Conservation (phyloP, 2,329 filamentous ascomycete genomes). For the Neofusicoccum sp. region DNA sequence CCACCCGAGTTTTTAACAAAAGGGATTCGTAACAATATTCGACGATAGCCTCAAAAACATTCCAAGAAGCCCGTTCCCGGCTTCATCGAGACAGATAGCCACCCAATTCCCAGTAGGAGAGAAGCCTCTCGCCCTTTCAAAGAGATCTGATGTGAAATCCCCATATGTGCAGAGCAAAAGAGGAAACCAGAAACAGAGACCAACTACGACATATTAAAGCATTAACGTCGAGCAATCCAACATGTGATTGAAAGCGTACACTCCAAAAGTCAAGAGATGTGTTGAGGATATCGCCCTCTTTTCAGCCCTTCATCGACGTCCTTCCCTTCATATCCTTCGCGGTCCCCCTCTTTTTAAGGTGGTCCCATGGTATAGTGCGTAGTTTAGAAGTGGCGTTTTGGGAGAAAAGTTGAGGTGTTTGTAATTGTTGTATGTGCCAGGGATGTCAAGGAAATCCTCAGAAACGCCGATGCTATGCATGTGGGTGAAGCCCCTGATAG, state of each 20-base stretch:
- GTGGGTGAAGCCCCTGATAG: background rate
- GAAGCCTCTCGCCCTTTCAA: background rate
- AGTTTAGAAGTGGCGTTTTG: background rate
- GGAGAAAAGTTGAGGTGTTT: background rate
- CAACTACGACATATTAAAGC: constrained; percentile 1
- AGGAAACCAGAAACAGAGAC: constrained; percentile 1
- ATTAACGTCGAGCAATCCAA: background rate
- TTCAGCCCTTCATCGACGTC: background rate
- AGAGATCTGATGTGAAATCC: background rate
- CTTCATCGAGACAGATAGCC: background rate
- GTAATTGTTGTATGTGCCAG: constrained; percentile 6
- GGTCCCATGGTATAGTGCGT: constrained; percentile 14
- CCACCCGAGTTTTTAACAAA: background rate
- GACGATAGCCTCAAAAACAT: background rate
- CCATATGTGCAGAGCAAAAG: background rate
- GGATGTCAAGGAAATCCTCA: background rate
- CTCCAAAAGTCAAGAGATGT: background rate
- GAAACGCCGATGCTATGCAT: constrained; percentile 18
- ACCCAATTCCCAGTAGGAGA: background rate
- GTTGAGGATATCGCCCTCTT: background rate
- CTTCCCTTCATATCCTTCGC: background rate
- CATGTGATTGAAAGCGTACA: background rate
- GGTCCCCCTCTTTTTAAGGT: background rate
- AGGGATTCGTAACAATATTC: constrained; percentile 10
- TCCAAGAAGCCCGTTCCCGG: background rate